Conservation (phyloP, 108 stramenopile genomes). For the Parietichytrium sp. region DNA sequence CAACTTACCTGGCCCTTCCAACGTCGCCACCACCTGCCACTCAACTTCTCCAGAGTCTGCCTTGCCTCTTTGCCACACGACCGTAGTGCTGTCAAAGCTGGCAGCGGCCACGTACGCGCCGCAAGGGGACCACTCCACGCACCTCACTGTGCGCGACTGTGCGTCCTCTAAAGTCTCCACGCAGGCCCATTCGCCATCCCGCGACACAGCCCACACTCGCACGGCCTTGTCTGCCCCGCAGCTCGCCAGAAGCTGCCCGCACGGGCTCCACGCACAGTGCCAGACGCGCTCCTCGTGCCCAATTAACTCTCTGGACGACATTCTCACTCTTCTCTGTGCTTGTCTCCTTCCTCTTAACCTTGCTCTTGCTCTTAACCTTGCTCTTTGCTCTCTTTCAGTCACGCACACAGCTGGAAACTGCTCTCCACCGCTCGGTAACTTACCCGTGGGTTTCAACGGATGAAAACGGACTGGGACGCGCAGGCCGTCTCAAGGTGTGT, state of each 20-base stretch:
- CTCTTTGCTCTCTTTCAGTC: too few species aligned
- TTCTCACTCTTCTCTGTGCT: too few species aligned
- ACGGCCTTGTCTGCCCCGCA: conserved; percentile 59
- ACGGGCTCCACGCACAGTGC: conserved; percentile 64
- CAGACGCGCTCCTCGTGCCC: conserved; percentile 67
- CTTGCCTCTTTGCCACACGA: conserved; percentile 71
- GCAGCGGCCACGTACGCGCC: conserved; percentile 72
- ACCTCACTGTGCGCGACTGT: conserved; percentile 61
- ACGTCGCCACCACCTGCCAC: conserved; percentile 72
- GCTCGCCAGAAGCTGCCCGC: conserved; percentile 54
- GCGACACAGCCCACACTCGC: conserved; percentile 37
- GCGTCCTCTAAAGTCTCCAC: conserved; percentile 57
- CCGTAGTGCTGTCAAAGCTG: conserved; percentile 83
- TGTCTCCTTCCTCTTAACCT: too few species aligned
- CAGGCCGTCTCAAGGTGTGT: too few species aligned
- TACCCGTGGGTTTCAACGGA: too few species aligned
- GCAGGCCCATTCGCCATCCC: conserved; percentile 38
- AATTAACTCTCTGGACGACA: too few species aligned
- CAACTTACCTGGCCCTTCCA: conserved; percentile 92
- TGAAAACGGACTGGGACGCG: too few species aligned
- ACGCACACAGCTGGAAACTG: too few species aligned
- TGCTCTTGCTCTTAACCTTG: too few species aligned
- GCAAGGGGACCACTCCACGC: conserved; percentile 63
- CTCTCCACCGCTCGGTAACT: too few species aligned
- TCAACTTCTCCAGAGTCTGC: conserved; percentile 50